Base-by-base conservation (phyloP, 371 early-diverging fungal genomes). In the Choanephora cucurbitarum region DNA sequence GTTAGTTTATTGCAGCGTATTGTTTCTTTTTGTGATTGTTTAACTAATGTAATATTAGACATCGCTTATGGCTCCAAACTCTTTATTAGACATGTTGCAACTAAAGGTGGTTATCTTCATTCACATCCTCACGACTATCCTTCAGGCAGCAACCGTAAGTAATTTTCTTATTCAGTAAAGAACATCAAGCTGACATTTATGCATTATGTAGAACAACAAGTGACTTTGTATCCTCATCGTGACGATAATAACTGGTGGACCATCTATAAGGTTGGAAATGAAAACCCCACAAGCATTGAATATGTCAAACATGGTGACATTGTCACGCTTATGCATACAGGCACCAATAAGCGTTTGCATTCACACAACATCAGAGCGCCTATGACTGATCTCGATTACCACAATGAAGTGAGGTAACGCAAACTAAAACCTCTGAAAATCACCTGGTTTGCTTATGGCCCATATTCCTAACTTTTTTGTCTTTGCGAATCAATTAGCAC, bases 211-310 rank as follows among this genome's bases (percentile, higher is more conserved):
- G 87, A 97, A 50, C 99, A 97, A 84, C 98, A 98, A 76, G 81
- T 98, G 11, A 98, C 97, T 1, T 82, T 93, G 6, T 98, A 98
- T 72, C 89, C 92, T 15, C 93, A 93, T 72, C 82, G 84, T 21
- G 97, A 97, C 66, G 68, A 70, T 22, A 97, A 97, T 77, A 96
- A 96, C 68, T 58, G 84, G 56, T 98, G 96, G 96, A 72, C 74
- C 7, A 78, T 92, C 50, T 68, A 79, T 44, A 92, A 93, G 19
- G 73, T 75, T 5, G 64, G 80, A 14, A 64, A 68, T 18, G 63
- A 68, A 15, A 55, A 70, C 41, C 59, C 66, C 18, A 57, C 53
- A 5, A 60, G 50, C 3, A 66, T 82, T 37, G 78, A 82, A 44
- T 81, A 77, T 54, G 60, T 87, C 14, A 66, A 75, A 18, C 52